Evolutionary conservation across 495 filamentous ascomycete species (phyloP), one percentile per base, ranked within the genome.

Genomic region (Parathielavia hyrcaniae): DNA sequence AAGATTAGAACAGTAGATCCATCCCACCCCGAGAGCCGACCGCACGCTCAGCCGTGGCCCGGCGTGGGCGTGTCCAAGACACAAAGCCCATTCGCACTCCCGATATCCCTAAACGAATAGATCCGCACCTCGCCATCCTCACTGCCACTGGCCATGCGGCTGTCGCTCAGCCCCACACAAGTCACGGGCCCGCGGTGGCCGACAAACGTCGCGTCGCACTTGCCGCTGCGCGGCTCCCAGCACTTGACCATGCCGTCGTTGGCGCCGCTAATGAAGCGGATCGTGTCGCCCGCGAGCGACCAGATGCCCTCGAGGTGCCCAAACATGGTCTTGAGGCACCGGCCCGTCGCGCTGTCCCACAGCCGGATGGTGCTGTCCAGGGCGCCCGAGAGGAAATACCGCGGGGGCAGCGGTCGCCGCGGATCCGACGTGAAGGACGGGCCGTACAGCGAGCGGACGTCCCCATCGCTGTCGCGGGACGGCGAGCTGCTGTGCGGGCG

Each of bases 261-360:
- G 36, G 88, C 86, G 12, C 91, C 93, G 53, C 86, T 88, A 36
- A 97, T 89, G 32, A 96, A 83, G 16, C 93, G 83, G 36, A 99
- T 76, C 0, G 88, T 90, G 68, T 99, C 95, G 2, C 89, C 95
- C 1, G 89, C 91, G 6, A 99, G 79, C 11, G 88, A 87, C 93
- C 93, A 99, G 22, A 99, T 85, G 23, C 93, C 93, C 69, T 97
- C 93, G 22, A 99, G 76, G 62, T 99, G 93, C 0, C 93, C 93
- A 59, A 97, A 99, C 73, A 96, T 92, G 5, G 90, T 97, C 52
- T 88, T 88, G 11, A 95, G 74, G 65, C 89, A 95, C 61, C 79
- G 77, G 46, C 88, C 91, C 7, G 85, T 90, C 43, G 81, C 81
- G 10, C 90, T 86, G 69, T 97, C 89, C 93, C 93, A 99, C 32